Evolutionary conservation across 208 protist species (phyloP), one percentile per base, ranked within the genome.

Genomic region (Strigomonas culicis): DNA sequence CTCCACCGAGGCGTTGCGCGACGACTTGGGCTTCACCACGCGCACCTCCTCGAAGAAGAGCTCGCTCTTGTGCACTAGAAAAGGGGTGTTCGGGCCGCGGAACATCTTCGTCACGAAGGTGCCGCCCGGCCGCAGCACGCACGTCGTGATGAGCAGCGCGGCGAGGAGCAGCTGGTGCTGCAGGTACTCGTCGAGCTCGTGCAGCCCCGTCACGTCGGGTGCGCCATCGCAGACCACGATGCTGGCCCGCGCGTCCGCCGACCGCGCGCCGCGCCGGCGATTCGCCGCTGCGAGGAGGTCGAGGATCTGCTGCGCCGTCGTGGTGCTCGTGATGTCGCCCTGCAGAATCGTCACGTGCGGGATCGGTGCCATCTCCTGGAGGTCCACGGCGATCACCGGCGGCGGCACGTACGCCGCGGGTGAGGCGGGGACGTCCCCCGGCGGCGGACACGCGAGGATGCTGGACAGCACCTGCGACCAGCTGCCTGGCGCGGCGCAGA

Each of bases 301-400:
- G 28, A 99, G 94, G 47, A 99, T 98, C 32, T 89, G 68, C 8
- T 88, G 53, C 30, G 92, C 93, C 4, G 89, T 92, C 19, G 44
- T 74, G 72, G 86, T 81, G 56, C 74, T 85, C 15, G 93, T 97
- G 51, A 97, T 96, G 66, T 97, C 93, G 13, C 93, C 93, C 71
- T 97, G 90, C 22, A 97, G 59, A 28, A 94, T 49, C 15, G 59
- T 55, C 1, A 99, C 98, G 13, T 98, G 98, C 24, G 92, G 82
- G 49, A 99, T 97, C 4, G 98, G 98, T 28, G 98, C 98, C 97
- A 99, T 99, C 72, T 99, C 96, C 68, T 99, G 98, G 44, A 99
- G 71, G 74, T 99, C 99, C 1, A 99, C 98, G n/a, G 94, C 96
- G 1, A 85, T 79, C n/a, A 90, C 93, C 50, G 70, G 70, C 10